phyloP scores from a whole-genome alignment of 495 filamentous ascomycete species.

The Venustampulla echinocandica region DNA sequence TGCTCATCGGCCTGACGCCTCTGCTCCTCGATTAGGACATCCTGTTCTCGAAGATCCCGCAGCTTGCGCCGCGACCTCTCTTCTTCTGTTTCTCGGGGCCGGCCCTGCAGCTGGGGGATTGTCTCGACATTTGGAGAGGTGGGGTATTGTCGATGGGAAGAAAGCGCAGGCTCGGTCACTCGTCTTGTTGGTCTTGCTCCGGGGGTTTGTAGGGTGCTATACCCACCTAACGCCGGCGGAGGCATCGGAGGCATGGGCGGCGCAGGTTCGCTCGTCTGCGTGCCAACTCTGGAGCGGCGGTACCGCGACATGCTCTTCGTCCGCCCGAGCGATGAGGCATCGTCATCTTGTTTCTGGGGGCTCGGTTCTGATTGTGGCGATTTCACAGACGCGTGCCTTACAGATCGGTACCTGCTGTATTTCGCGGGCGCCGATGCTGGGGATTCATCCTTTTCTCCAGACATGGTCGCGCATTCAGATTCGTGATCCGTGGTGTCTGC shows the following conservation, averaged over 20 bases:
- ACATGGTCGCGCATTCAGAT: constrained; percentile 11
- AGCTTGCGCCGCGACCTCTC: constrained; percentile 13
- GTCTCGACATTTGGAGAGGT: not conserved
- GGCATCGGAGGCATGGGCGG: constrained; percentile 6
- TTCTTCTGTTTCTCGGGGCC: constrained; percentile 12
- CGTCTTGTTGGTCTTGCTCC: constrained; percentile 5
- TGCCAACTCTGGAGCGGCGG: constrained; percentile 28
- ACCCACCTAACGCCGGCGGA: not conserved
- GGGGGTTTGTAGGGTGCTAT: not conserved
- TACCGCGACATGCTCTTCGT: constrained; percentile 53
- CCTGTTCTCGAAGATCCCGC: constrained; percentile 13
- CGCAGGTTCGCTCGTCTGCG: not conserved
- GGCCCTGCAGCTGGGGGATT: not conserved
- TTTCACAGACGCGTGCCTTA: constrained; percentile 12
- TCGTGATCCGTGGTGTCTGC: not conserved
- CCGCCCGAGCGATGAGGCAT: not conserved
- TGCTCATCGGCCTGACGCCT: constrained; percentile 13
- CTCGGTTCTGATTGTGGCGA: not conserved
- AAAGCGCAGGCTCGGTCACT: constrained; percentile 11
- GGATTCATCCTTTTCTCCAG: constrained; percentile 7
- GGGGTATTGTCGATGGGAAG: not conserved
- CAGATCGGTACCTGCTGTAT: constrained; percentile 19
- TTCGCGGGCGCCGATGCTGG: constrained; percentile 6
- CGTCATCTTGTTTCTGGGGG: constrained; percentile 1
- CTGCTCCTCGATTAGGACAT: constrained; percentile 6